Evolutionary conservation across 2,329 filamentous ascomycete species (phyloP).

Genomic region (Aspergillus sp.): DNA sequence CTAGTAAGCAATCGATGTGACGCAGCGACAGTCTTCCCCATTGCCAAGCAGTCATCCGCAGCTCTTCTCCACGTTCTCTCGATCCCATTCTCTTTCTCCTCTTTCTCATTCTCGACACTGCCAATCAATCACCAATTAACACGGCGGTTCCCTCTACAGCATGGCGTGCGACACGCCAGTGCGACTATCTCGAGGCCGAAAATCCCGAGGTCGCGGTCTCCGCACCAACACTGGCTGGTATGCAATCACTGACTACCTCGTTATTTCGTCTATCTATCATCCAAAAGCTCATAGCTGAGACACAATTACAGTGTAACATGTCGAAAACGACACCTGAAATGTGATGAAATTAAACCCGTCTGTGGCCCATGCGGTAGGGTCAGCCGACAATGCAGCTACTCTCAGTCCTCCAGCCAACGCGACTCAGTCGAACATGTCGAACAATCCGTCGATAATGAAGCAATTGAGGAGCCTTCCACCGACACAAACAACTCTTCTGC

Average conservation of each 20-base stretch:
- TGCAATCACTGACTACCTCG: conserved; percentile 4
- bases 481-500: not conserved
- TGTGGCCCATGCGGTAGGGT: conserved; percentile 1
- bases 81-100: not conserved
- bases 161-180: not conserved
- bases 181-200: conserved; percentile 14
- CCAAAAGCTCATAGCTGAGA: not conserved
- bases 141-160: not conserved
- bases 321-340: conserved; percentile 33
- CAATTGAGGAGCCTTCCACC: not conserved
- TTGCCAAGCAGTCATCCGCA: no score
- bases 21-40: no score
- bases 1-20: no score
- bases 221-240: conserved; percentile 31
- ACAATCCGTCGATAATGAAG: not conserved
- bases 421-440: not conserved
- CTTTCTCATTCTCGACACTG: not conserved
- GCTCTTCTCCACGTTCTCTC: not conserved
- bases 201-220: conserved; percentile 29
- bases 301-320: not conserved
- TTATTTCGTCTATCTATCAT: not conserved
- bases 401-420: not conserved
- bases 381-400: not conserved
- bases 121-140: not conserved
- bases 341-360: conserved; percentile 24